Conservation (phyloP, 345 rosid species). For the Clausena lansium region DNA sequence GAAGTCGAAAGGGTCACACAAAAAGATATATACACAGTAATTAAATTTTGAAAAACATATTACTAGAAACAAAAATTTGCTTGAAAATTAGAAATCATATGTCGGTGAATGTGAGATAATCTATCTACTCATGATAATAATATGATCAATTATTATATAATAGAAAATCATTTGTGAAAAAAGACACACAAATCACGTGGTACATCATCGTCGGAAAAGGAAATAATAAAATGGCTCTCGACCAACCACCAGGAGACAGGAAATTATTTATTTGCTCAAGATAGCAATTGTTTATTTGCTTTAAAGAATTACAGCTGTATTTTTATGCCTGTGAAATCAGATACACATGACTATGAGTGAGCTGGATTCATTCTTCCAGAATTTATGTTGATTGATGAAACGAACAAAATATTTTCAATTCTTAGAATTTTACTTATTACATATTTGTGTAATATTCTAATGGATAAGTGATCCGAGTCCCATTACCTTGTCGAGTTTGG, state of each 20-base stretch:
- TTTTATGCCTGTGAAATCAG: not conserved
- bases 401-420: not conserved
- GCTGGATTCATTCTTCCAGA: slow-evolving; percentile 11
- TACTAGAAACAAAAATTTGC: not conserved
- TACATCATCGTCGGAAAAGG: not conserved
- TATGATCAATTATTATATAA: not conserved
- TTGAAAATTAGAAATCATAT: not conserved
- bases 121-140: not conserved
- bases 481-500: no score
- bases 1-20: no score
- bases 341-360: not conserved
- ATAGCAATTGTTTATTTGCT: not conserved
- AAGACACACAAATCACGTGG: not conserved
- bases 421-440: no score
- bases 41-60: no score
- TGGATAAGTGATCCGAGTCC: no score
- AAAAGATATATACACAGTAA: no score
- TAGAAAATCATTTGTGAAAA: not conserved
- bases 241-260: not conserved
- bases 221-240: not conserved
- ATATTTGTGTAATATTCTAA: no score
- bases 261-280: not conserved
- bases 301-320: not conserved
- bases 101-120: not conserved
- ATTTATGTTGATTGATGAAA: not conserved